Evolutionary conservation across 345 rosid species (phyloP).

Genomic region (Excoecaria cochinchinensis): DNA sequence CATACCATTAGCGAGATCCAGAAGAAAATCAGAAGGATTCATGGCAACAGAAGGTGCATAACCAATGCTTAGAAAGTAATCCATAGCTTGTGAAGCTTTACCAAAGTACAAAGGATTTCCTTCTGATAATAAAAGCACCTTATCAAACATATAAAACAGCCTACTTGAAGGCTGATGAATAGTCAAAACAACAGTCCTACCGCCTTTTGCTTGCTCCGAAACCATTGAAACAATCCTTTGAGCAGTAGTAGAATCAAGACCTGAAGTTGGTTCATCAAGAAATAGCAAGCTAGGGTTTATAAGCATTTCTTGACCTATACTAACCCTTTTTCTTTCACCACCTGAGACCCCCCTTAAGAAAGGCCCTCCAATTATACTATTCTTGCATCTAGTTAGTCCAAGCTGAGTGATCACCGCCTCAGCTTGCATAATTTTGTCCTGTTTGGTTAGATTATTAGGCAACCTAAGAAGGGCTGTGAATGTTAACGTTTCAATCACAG

Average conservation of each 20-base stretch:
- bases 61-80: slow-evolving; percentile 48
- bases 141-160: slow-evolving; percentile 58
- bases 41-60: slow-evolving; percentile 41
- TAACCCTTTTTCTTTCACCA: slow-evolving; percentile 58
- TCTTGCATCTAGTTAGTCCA: slow-evolving; percentile 45
- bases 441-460: slow-evolving; percentile 28
- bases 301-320: slow-evolving; percentile 59
- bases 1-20: slow-evolving; percentile 59
- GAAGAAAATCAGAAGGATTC: slow-evolving; percentile 58
- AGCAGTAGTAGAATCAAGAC: slow-evolving; percentile 60
- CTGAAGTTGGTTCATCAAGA: slow-evolving; percentile 59
- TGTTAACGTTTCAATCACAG: slow-evolving; percentile 53
- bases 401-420: slow-evolving; percentile 46
- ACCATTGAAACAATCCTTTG: slow-evolving; percentile 45
- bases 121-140: slow-evolving; percentile 52
- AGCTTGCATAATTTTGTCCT: slow-evolving; percentile 42
- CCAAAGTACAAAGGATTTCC: slow-evolving; percentile 54
- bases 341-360: slow-evolving; percentile 52
- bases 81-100: slow-evolving; percentile 39
- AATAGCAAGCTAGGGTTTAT: slow-evolving; percentile 54
- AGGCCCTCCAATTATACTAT: slow-evolving; percentile 41
- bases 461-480: slow-evolving; percentile 42
- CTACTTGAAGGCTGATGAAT: slow-evolving; percentile 64
- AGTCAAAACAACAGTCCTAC: slow-evolving; percentile 51
- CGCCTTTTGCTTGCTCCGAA: slow-evolving; percentile 44